These are phyloP conservation scores for Castanea mollissima DNA, from an alignment of 306 rosid species.

Conservation along the genomic window DNA sequence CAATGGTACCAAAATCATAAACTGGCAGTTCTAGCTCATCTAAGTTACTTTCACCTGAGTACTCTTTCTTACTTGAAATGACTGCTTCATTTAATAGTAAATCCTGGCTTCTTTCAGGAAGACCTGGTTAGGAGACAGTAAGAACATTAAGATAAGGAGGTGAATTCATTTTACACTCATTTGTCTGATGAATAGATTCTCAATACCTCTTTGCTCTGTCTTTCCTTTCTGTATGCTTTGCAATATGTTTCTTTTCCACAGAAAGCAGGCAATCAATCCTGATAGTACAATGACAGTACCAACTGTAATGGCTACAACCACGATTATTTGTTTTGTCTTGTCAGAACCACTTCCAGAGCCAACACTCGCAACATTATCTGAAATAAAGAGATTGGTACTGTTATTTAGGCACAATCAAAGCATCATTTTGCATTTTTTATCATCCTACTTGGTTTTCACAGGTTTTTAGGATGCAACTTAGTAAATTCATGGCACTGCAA, in stretches of 20 bases:
- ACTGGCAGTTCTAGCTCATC: slow-evolving; percentile 53
- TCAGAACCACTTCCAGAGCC: slow-evolving; percentile 34
- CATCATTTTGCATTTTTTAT: background rate
- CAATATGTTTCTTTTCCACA: slow-evolving; percentile 39
- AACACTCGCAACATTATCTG: slow-evolving; percentile 22
- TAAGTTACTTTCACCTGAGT: slow-evolving; percentile 38
- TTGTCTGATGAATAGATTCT: background rate
- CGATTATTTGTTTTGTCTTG: slow-evolving; percentile 23
- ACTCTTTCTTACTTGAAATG: slow-evolving; percentile 38
- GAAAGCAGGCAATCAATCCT: slow-evolving; percentile 36
- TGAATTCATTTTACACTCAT: slow-evolving; percentile 5
- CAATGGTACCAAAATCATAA: slow-evolving; percentile 44
- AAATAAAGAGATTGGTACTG: slow-evolving; percentile 7
- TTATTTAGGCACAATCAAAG: background rate
- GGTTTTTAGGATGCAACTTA: background rate
- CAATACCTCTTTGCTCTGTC: slow-evolving; percentile 38
- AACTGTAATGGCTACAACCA: slow-evolving; percentile 34
- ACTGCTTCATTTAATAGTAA: slow-evolving; percentile 39
- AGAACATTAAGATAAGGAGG: background rate
- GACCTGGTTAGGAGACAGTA: slow-evolving; percentile 38
- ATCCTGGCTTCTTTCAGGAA: slow-evolving; percentile 52
- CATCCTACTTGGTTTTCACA: background rate
- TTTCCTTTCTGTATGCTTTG: slow-evolving; percentile 9
- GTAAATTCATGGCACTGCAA: background rate
- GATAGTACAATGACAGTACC: slow-evolving; percentile 36